phyloP scores from a whole-genome alignment of 2,329 filamentous ascomycete species.

The Sporothrix curviconia region DNA sequence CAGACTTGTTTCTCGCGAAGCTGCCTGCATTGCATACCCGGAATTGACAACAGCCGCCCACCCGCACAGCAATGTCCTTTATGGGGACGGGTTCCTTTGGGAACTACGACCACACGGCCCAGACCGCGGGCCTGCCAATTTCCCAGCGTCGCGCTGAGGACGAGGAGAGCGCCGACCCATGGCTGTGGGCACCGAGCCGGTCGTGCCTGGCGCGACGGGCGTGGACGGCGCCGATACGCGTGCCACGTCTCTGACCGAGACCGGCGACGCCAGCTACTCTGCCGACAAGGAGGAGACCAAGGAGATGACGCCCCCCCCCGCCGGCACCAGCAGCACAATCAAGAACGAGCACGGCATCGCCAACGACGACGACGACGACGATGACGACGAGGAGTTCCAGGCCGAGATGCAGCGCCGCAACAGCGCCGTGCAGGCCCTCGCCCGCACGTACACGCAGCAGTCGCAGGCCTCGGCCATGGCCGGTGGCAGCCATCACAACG shows the following conservation, averaged over 20 bases:
- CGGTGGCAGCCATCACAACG: slow-evolving; percentile 32
- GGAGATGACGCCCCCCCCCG: slow-evolving; percentile 6
- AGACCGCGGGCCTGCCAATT: slow-evolving; percentile 34
- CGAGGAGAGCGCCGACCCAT: slow-evolving; percentile 18
- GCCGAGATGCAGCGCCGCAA: slow-evolving; percentile 44
- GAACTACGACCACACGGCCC: slow-evolving; percentile 44
- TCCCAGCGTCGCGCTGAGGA: slow-evolving; percentile 24
- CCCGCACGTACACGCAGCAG: slow-evolving; percentile 43
- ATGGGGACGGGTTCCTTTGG: slow-evolving; percentile 35
- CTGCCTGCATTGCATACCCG: too few relatives aligned
- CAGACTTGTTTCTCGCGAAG: too few relatives aligned
- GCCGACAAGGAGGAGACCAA: slow-evolving; percentile 24
- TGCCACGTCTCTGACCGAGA: slow-evolving; percentile 32
- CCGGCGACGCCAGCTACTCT: slow-evolving; percentile 24
- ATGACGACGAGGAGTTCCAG: slow-evolving; percentile 32
- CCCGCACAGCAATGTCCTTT: slow-evolving; percentile 42
- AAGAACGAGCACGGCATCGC: neutral
- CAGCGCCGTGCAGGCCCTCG: slow-evolving; percentile 49
- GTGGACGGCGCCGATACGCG: slow-evolving; percentile 28
- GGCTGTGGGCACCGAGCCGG: neutral
- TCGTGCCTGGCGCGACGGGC: slow-evolving; percentile 1
- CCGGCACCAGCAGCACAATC: slow-evolving; percentile 10
- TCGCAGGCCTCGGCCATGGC: slow-evolving; percentile 29
- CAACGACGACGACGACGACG: slow-evolving; percentile 25
- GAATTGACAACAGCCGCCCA: neutral